Evolutionary conservation across 768 basidiomycete species (phyloP).

Genomic region (Tephrocybe sp.): DNA sequence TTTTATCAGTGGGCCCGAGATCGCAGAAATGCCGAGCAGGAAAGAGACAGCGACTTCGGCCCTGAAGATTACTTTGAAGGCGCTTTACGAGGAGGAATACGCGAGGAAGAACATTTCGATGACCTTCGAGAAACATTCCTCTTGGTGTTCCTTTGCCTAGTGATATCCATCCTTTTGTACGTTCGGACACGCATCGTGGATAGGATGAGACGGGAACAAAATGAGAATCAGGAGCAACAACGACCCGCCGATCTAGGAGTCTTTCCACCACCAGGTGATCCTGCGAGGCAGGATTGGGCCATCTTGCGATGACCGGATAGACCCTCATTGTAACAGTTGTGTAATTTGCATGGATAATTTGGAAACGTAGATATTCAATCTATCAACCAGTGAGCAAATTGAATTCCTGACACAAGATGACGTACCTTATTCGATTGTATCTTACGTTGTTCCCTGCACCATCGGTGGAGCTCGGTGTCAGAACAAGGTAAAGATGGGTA

Average conservation of each 20-base stretch:
- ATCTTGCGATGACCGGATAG: constrained; percentile 46
- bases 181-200: constrained; percentile 78
- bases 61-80: constrained; percentile 85
- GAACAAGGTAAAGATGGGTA: no score
- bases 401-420: neutral
- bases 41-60: constrained; percentile 72
- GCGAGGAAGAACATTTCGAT: constrained; percentile 63
- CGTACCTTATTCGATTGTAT: no score
- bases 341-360: neutral
- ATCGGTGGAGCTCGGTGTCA: no score
- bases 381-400: neutral
- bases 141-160: constrained; percentile 68
- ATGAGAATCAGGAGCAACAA: constrained; percentile 40
- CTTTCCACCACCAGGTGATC: constrained; percentile 65
- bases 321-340: constrained; percentile 19
- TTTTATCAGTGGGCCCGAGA: constrained; percentile 71
- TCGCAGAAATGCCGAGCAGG: constrained; percentile 67
- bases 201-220: constrained; percentile 65
- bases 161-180: constrained; percentile 75
- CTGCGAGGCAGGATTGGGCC: constrained; percentile 66
- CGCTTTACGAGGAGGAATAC: constrained; percentile 54
- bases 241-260: constrained; percentile 43
- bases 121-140: constrained; percentile 82
- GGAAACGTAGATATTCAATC: neutral
- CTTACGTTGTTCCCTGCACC: no score